A percentile compares a stretch with the other conserved stretches of the same genome.
Conservation (phyloP, 345 rosid genomes). For the Cardamine resedifolia region DNA sequence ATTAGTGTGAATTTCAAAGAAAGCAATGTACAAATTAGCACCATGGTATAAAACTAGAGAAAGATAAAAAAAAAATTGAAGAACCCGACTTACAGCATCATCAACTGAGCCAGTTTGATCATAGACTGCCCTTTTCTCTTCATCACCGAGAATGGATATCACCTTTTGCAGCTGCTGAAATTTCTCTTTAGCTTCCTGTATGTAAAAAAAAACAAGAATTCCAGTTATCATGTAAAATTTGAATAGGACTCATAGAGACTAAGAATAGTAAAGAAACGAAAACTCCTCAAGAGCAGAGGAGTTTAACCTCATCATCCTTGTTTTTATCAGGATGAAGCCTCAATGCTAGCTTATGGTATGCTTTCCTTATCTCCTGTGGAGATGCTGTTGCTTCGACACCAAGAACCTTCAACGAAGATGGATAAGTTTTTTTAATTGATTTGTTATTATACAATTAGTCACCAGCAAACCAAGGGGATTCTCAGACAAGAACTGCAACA, state of each 20-base stretch:
- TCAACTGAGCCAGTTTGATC: constrained; percentile 89
- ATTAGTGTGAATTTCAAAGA: neutral
- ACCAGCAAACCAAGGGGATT: neutral
- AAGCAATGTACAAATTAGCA: neutral
- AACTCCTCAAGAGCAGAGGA: neutral
- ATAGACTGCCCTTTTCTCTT: constrained; percentile 76
- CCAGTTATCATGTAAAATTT: constrained; percentile 35
- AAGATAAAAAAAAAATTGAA: neutral
- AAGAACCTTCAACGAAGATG: constrained; percentile 55
- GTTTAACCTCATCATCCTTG: constrained; percentile 72
- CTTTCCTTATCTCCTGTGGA: constrained; percentile 83
- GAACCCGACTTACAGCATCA: constrained; percentile 70
- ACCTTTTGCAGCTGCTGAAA: constrained; percentile 95
- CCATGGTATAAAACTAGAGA: neutral
- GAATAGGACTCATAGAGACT: neutral
- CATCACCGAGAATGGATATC: constrained; percentile 85
- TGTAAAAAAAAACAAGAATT: neutral
- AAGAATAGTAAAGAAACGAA: neutral
- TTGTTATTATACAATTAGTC: neutral
- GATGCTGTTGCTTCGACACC: constrained; percentile 72
- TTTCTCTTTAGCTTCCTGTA: constrained; percentile 90
- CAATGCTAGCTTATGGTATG: constrained; percentile 82
- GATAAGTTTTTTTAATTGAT: neutral
- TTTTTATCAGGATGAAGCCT: constrained; percentile 93
- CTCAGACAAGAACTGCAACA: neutral